Conservation (phyloP, 768 basidiomycete genomes). For the Sarcomyxa edulis region DNA sequence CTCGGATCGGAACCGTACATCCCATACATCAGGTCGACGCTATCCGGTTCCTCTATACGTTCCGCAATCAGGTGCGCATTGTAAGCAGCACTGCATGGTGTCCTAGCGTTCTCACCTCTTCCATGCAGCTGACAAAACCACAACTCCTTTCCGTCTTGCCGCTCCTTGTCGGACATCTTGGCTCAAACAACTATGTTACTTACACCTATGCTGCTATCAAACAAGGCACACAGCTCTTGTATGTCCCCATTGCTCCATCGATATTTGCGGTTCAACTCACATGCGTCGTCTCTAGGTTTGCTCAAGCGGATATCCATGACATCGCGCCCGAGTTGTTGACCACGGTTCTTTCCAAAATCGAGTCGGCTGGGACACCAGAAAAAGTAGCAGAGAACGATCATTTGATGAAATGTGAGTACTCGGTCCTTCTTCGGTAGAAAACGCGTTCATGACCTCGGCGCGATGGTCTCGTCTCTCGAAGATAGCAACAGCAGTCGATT, state of each 20-base stretch:
- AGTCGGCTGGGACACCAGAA: conserved; percentile 73
- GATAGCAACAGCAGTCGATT: too few species aligned
- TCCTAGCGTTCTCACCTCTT: not conserved
- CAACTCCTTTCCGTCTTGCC: conserved; percentile 92
- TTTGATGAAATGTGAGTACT: conserved; percentile 85
- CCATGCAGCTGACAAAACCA: conserved; percentile 89
- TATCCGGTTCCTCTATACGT: conserved; percentile 90
- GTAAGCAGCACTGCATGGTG: conserved; percentile 1
- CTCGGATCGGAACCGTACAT: conserved; percentile 74
- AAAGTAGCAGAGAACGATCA: conserved; percentile 97
- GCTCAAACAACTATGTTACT: conserved; percentile 82
- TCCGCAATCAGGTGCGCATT: conserved; percentile 81
- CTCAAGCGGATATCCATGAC: conserved; percentile 81
- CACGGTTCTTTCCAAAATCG: conserved; percentile 75
- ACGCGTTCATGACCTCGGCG: too few species aligned
- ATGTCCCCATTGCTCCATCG: conserved; percentile 26
- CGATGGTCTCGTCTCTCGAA: too few species aligned
- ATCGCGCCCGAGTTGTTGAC: conserved; percentile 70
- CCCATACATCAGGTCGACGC: conserved; percentile 95
- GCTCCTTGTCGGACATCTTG: conserved; percentile 75
- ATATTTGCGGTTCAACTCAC: not conserved
- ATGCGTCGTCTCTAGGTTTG: conserved; percentile 51
- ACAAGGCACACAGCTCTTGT: conserved; percentile 71
- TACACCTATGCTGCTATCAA: conserved; percentile 97
- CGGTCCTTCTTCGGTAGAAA: too few species aligned